phyloP scores from a whole-genome alignment of 140 eudicot genomes.

The Erigeron philadelphicus region DNA sequence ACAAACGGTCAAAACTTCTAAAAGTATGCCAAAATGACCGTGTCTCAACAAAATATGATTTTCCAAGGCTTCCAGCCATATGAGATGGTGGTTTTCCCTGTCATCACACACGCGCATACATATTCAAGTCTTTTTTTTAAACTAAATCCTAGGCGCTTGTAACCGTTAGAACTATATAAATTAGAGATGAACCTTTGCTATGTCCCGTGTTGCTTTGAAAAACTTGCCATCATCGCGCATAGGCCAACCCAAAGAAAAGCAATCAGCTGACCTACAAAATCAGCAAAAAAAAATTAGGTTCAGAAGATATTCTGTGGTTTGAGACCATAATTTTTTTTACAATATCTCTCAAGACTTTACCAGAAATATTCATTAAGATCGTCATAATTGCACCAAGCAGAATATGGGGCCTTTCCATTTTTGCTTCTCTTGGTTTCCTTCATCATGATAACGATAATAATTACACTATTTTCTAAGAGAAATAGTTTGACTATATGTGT shows the following conservation, averaged over 20 bases:
- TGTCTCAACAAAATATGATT: conserved; percentile 77
- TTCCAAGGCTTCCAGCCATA: conserved; percentile 54
- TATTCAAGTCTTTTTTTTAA: conserved; percentile 1
- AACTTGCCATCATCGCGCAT: conserved; percentile 97
- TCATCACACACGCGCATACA: conserved; percentile 7
- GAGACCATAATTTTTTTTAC: conserved; percentile 5
- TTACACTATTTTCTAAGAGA: conserved; percentile 3
- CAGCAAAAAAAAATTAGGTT: conserved; percentile 12
- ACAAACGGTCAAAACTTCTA: conserved; percentile 92
- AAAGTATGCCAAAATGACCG: conserved; percentile 82
- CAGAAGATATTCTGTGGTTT: conserved; percentile 14
- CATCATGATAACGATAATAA: conserved; percentile 29
- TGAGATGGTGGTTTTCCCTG: conserved; percentile 59
- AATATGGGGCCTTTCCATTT: conserved; percentile 83
- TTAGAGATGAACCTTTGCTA: conserved; percentile 35
- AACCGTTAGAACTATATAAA: conserved; percentile 14
- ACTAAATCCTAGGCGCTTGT: conserved; percentile 7
- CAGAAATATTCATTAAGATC: conserved; percentile 95
- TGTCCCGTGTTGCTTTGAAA: conserved; percentile 61
- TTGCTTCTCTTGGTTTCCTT: conserved; percentile 81
- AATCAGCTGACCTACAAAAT: conserved; percentile 68
- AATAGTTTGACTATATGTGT: conserved; percentile 6
- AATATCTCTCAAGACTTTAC: conserved; percentile 34
- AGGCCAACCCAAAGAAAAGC: conserved; percentile 97
- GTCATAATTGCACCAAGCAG: conserved; percentile 97